Evolutionary conservation across 1,139 yeast genomes (phyloP).

Genomic region (Schizosaccharomyces versatilis): DNA sequence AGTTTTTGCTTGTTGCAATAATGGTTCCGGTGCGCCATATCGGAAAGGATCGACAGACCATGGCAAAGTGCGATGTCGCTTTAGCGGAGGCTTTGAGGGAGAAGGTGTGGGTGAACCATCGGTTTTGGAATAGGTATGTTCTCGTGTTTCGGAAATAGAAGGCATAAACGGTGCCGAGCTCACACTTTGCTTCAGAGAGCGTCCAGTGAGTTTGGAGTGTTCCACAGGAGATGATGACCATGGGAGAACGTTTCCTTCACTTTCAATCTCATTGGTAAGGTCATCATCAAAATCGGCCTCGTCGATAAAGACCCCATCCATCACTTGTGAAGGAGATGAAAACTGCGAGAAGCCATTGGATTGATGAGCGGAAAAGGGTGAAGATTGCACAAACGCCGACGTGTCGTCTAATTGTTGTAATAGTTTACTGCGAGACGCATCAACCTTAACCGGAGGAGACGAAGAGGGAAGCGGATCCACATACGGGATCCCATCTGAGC

Average conservation of each 20-base stretch:
- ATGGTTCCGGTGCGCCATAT: neutral
- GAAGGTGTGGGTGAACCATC: neutral
- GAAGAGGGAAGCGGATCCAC: neutral
- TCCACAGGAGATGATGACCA: conserved; percentile 2
- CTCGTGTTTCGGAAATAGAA: too few relatives aligned
- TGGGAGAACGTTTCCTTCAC: conserved; percentile 3
- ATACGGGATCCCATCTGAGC: neutral
- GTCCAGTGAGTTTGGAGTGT: conserved; percentile 4
- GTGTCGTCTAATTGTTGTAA: neutral
- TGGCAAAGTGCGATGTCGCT: neutral
- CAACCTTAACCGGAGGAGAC: too few relatives aligned
- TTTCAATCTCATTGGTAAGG: conserved; percentile 5
- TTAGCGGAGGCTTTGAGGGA: neutral
- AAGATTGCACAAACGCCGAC: neutral
- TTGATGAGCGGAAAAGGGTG: neutral
- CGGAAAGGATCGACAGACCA: neutral
- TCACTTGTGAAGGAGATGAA: neutral
- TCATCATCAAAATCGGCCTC: conserved; percentile 11
- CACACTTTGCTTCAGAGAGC: neutral
- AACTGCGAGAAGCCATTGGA: too few relatives aligned
- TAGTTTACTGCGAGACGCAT: too few relatives aligned
- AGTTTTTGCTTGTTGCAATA: neutral
- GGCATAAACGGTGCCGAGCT: neutral
- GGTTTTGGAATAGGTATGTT: neutral
- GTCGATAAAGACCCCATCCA: conserved; percentile 6